These are phyloP conservation scores for Mortierella sp. DNA, from an alignment of 371 early-diverging fungal genomes.

Conservation along the genomic window DNA sequence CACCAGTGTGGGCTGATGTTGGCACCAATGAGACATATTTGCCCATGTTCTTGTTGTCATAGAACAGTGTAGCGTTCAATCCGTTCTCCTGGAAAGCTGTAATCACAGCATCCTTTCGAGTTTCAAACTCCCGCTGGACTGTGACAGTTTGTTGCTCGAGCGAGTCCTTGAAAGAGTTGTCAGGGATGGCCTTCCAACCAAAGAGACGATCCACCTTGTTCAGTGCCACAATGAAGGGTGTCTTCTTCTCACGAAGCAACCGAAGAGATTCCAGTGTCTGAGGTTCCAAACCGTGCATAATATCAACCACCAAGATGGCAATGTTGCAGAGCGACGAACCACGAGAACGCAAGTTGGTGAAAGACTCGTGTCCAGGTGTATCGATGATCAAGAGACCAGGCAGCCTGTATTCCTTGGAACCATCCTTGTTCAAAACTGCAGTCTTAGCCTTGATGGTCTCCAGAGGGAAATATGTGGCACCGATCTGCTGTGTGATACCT, in stretches of 20 bases:
- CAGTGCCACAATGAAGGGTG: slow-evolving; percentile 99
- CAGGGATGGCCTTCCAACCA: slow-evolving; percentile 92
- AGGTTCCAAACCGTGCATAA: slow-evolving; percentile 99
- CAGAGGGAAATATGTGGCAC: slow-evolving; percentile 99
- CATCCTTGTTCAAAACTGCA: slow-evolving; percentile 70
- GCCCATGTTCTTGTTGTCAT: slow-evolving; percentile 96
- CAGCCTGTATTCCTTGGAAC: slow-evolving; percentile 78
- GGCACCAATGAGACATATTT: slow-evolving; percentile 99
- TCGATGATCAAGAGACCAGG: slow-evolving; percentile 99
- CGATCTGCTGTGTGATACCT: slow-evolving; percentile 99
- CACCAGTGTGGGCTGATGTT: slow-evolving; percentile 99
- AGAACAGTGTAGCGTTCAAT: slow-evolving; percentile 95
- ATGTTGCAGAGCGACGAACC: slow-evolving; percentile 99
- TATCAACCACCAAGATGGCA: slow-evolving; percentile 99
- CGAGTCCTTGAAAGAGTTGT: slow-evolving; percentile 86
- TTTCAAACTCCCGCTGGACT: slow-evolving; percentile 92
- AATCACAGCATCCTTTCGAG: slow-evolving; percentile 84
- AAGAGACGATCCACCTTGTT: slow-evolving; percentile 99
- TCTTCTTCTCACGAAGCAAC: slow-evolving; percentile 94
- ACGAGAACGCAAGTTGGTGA: slow-evolving; percentile 98
- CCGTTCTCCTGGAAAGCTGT: slow-evolving; percentile 96
- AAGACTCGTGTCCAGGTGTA: slow-evolving; percentile 99
- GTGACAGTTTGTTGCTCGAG: slow-evolving; percentile 81
- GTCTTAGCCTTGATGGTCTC: slow-evolving; percentile 95
- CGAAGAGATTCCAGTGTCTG: slow-evolving; percentile 99